Percentiles rank a stretch among this genome's conserved stretches.
Evolutionary conservation across 192 early-diverging fungal genomes (phyloP).

Genomic region (Entophlyctis luteolus): DNA sequence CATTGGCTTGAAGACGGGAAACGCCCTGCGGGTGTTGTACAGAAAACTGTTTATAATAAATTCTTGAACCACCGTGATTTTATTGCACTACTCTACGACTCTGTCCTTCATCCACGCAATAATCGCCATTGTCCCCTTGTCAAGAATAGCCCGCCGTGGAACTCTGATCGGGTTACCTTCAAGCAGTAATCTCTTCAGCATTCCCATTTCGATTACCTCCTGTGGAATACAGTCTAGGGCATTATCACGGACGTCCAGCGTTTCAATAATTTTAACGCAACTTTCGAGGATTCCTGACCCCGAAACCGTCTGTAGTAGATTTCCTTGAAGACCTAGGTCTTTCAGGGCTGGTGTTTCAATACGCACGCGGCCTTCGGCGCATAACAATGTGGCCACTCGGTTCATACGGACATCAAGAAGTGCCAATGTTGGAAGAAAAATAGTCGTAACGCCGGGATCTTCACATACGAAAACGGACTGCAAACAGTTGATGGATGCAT

Average conservation of each 20-base stretch:
- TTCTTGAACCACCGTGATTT: too few relatives aligned
- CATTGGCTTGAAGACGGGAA: too few relatives aligned
- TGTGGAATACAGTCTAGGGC: slow-evolving; percentile 28
- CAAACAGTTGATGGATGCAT: slow-evolving; percentile 31
- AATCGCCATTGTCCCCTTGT: slow-evolving; percentile 30
- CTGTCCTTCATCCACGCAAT: slow-evolving; percentile 34
- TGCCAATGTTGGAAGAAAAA: slow-evolving; percentile 17
- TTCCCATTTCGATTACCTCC: slow-evolving; percentile 28
- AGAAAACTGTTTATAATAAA: too few relatives aligned
- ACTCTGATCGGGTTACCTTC: slow-evolving; percentile 39
- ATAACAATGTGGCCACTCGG: slow-evolving; percentile 10
- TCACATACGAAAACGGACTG: neutral
- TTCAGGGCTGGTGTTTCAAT: slow-evolving; percentile 22
- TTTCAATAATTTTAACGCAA: slow-evolving; percentile 23
- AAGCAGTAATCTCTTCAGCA: slow-evolving; percentile 41
- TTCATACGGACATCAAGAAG: slow-evolving; percentile 29
- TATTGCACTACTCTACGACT: too few relatives aligned
- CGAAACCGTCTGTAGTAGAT: neutral
- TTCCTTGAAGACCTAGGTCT: slow-evolving; percentile 10
- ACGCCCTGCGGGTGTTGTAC: too few relatives aligned
- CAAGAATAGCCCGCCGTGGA: slow-evolving; percentile 31
- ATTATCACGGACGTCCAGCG: slow-evolving; percentile 46
- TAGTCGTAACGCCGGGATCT: neutral
- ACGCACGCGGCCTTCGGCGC: neutral
- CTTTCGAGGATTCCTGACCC: slow-evolving; percentile 15